Conservation (phyloP, 2,329 filamentous ascomycete genomes). For the Fusarium secorum region DNA sequence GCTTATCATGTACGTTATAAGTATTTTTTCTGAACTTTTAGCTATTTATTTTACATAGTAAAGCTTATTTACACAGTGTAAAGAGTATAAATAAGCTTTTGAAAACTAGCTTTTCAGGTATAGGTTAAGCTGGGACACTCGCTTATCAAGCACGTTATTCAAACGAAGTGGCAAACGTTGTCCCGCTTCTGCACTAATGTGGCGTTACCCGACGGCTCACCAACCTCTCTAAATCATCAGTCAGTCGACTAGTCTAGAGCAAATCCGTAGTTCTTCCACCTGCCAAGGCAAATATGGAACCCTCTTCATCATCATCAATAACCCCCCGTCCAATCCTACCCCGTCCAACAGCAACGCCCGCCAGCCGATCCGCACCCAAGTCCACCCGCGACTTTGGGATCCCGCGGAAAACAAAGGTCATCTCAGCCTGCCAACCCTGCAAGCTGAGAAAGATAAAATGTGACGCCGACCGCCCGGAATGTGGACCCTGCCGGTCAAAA, state of each 20-base stretch:
- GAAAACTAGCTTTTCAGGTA: too few relatives aligned
- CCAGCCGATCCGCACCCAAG: accelerated
- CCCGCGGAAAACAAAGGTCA: background rate
- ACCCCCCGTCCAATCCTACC: background rate
- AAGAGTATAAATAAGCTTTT: too few relatives aligned
- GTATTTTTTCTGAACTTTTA: too few relatives aligned
- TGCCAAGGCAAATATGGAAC: background rate
- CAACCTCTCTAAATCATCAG: background rate
- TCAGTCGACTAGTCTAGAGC: background rate
- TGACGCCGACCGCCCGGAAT: background rate
- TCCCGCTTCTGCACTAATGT: background rate
- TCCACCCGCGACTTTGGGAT: background rate
- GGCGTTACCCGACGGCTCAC: background rate
- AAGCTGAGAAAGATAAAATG: background rate
- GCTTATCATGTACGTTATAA: too few relatives aligned
- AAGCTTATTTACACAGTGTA: too few relatives aligned
- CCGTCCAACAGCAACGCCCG: background rate
- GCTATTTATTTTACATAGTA: too few relatives aligned
- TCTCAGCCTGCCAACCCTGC: background rate
- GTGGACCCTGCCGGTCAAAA: accelerated
- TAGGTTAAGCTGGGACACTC: too few relatives aligned
- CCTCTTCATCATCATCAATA: background rate
- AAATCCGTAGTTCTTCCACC: background rate
- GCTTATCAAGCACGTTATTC: too few relatives aligned
- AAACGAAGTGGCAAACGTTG: background rate